Conservation (phyloP, 768 basidiomycete genomes). For the Mycena crocata region DNA sequence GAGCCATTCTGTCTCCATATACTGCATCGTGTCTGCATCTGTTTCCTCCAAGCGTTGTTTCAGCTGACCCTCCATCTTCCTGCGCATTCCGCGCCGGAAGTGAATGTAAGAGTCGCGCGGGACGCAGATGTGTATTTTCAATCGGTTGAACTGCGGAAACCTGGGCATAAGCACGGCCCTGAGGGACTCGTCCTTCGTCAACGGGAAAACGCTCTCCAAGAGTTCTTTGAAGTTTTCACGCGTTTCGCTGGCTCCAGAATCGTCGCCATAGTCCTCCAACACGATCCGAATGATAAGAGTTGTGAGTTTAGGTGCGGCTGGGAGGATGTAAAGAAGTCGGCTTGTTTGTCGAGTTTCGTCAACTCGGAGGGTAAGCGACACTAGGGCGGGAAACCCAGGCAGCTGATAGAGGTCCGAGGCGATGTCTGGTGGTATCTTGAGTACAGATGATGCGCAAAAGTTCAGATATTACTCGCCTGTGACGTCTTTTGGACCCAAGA, state of each 20-base stretch:
- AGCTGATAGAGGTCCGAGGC: too few species aligned
- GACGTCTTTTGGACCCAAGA: too few species aligned
- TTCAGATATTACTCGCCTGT: too few species aligned
- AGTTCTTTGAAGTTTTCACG: not conserved
- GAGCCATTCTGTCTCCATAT: not conserved
- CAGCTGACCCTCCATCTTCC: conserved; percentile 11
- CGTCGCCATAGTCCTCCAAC: not conserved
- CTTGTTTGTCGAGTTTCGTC: not conserved
- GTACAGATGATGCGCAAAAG: too few species aligned
- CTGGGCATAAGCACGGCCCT: not conserved
- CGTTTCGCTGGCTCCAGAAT: not conserved
- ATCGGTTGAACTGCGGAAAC: not conserved
- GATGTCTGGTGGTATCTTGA: too few species aligned
- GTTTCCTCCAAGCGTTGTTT: not conserved
- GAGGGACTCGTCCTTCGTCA: not conserved
- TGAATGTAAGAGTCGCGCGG: not conserved
- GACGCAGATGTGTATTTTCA: conserved; percentile 3
- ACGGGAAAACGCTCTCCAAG: not conserved
- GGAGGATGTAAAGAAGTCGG: not conserved
- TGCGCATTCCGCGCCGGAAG: conserved; percentile 10
- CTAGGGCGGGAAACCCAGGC: not conserved
- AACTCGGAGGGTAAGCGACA: not conserved
- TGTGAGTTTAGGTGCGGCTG: not conserved
- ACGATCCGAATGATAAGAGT: not conserved
- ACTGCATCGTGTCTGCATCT: not conserved